These are phyloP conservation scores for Fusarium anthophilum DNA, from an alignment of 2,329 filamentous ascomycete genomes.

Conservation along the genomic window DNA sequence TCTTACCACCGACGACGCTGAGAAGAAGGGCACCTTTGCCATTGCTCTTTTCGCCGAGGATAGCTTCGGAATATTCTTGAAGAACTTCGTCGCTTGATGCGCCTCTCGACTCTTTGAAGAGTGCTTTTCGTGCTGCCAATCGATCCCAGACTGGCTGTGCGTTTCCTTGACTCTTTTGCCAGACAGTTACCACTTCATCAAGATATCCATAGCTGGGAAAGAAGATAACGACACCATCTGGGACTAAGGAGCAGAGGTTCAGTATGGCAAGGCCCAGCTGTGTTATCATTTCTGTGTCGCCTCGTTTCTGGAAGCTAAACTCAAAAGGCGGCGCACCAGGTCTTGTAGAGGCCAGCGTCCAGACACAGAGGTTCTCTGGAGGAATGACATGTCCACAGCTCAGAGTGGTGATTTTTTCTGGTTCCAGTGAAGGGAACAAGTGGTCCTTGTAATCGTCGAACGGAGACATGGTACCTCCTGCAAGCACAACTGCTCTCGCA, in stretches of 20 bases:
- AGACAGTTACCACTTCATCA: constrained; percentile 72
- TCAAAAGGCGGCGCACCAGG: constrained; percentile 70
- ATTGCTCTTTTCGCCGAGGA: constrained; percentile 57
- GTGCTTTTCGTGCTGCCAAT: constrained; percentile 65
- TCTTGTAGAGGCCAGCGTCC: constrained; percentile 66
- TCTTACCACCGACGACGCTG: constrained; percentile 91
- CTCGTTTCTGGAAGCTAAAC: constrained; percentile 85
- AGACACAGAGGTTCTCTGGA: constrained; percentile 79
- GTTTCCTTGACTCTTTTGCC: constrained; percentile 57
- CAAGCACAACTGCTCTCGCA: constrained; percentile 87
- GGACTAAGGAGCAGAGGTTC: constrained; percentile 76
- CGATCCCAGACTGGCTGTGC: constrained; percentile 65
- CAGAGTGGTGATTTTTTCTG: constrained; percentile 75
- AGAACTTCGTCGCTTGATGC: constrained; percentile 75
- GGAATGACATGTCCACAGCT: constrained; percentile 97
- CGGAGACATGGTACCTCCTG: constrained; percentile 97
- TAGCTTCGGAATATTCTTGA: constrained; percentile 74
- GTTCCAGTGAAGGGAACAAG: constrained; percentile 78
- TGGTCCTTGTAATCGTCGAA: constrained; percentile 90
- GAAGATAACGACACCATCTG: constrained; percentile 92
- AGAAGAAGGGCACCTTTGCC: constrained; percentile 78
- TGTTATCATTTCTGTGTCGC: constrained; percentile 72
- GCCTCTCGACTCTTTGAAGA: constrained; percentile 68
- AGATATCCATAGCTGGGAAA: constrained; percentile 96
- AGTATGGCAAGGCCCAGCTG: constrained; percentile 80